Conservation (phyloP, 164 flowering plant species). For the Berberis vulgaris region DNA sequence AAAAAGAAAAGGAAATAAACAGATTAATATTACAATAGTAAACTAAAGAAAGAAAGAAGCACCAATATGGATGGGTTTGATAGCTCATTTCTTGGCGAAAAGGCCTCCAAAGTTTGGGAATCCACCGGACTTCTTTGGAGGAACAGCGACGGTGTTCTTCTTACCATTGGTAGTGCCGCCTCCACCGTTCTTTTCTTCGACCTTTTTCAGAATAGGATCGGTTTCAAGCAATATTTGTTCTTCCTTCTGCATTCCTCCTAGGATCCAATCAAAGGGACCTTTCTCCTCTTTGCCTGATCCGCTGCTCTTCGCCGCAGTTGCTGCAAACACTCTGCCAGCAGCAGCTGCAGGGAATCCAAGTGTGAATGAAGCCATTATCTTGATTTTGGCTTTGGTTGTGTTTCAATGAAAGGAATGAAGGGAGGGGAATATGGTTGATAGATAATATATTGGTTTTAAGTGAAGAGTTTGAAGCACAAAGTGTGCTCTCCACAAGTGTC, state of each 20-base stretch:
- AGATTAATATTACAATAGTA: too few species aligned
- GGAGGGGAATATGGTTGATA: neutral
- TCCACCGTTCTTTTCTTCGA: slow-evolving; percentile 47
- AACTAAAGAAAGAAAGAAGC: too few species aligned
- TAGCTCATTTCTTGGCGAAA: slow-evolving; percentile 59
- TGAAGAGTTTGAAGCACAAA: slow-evolving; percentile 24
- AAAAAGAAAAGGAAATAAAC: too few species aligned
- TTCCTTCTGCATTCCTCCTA: slow-evolving; percentile 50
- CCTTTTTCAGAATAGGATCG: slow-evolving; percentile 84
- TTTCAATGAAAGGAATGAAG: too few species aligned
- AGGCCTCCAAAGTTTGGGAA: slow-evolving; percentile 48
- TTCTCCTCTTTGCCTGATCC: slow-evolving; percentile 54
- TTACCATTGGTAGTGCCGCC: slow-evolving; percentile 10
- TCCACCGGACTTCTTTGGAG: slow-evolving; percentile 44
- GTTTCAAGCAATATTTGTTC: slow-evolving; percentile 64
- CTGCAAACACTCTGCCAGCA: slow-evolving; percentile 42
- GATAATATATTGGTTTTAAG: neutral
- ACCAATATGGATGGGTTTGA: too few species aligned
- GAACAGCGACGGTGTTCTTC: slow-evolving; percentile 33
- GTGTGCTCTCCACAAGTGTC: slow-evolving; percentile 52
- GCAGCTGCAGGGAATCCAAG: slow-evolving; percentile 24
- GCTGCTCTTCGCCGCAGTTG: slow-evolving; percentile 44
- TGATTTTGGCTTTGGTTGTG: neutral
- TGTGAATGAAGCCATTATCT: slow-evolving; percentile 44
- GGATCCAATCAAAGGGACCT: slow-evolving; percentile 50